Percentiles rank a stretch among this genome's conserved stretches.
These are phyloP conservation scores for Apium graveolens DNA, from an alignment of 129 eudicot species.

Conservation along the genomic window DNA sequence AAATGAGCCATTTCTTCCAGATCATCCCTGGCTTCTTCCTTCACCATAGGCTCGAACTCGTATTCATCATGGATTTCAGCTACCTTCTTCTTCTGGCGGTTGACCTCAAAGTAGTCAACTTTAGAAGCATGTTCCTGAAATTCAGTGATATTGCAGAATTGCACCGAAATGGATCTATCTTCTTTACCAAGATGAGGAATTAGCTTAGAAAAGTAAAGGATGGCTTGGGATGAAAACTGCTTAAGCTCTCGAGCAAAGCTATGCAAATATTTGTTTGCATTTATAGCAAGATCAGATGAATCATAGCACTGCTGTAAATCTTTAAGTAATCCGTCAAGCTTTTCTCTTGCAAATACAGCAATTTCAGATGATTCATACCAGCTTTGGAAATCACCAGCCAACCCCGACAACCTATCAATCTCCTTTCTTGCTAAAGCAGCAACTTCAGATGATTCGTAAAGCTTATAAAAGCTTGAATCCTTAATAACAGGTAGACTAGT, in stretches of 20 bases:
- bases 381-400: background rate
- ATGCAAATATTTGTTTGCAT: slow-evolving; percentile 18
- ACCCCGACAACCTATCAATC: background rate
- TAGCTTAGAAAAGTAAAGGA: slow-evolving; percentile 31
- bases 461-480: slow-evolving; percentile 26
- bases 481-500: slow-evolving; percentile 19
- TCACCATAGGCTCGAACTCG: slow-evolving; percentile 21
- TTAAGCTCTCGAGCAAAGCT: slow-evolving; percentile 22
- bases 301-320: slow-evolving; percentile 30
- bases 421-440: slow-evolving; percentile 31
- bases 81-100: slow-evolving; percentile 2
- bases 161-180: slow-evolving; percentile 9
- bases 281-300: slow-evolving; percentile 23
- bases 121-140: slow-evolving; percentile 24
- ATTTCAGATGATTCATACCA: slow-evolving; percentile 24
- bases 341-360: slow-evolving; percentile 10
- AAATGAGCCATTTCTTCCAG: slow-evolving; percentile 16
- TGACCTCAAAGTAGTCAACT: slow-evolving; percentile 19
- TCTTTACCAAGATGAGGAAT: slow-evolving; percentile 18
- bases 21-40: background rate
- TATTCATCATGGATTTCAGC: slow-evolving; percentile 20
- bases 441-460: slow-evolving; percentile 33
- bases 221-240: slow-evolving; percentile 33
- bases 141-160: slow-evolving; percentile 26
- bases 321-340: slow-evolving; percentile 24